phyloP scores from a whole-genome alignment of 225 moss, liverwort and hornwort species.

The Marchantia polymorpha region DNA sequence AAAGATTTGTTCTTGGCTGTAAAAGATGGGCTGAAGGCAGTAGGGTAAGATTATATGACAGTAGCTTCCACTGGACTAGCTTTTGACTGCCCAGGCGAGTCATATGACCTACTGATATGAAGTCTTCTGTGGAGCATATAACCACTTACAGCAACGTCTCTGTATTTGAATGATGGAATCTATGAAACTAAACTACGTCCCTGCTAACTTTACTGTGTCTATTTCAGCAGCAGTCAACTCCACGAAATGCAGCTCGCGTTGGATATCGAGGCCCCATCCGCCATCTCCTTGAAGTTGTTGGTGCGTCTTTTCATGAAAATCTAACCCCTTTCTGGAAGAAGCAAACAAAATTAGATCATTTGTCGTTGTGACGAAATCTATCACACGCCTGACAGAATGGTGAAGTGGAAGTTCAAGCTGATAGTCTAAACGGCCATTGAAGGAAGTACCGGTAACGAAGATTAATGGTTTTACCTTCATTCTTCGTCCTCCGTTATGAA shows the following conservation, averaged over 20 bases:
- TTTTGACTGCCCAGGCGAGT: neutral
- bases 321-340: neutral
- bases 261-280: conserved; percentile 46
- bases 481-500: too few species aligned
- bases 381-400: neutral
- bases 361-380: neutral
- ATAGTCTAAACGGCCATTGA: neutral
- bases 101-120: neutral
- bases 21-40: neutral
- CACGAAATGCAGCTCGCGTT: conserved; percentile 42
- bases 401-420: neutral
- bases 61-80: neutral
- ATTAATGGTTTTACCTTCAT: too few species aligned
- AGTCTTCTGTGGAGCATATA: neutral
- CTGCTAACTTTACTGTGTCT: neutral
- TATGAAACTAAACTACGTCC: neutral
- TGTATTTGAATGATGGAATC: neutral
- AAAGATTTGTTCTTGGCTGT: too few species aligned
- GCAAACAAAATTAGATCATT: neutral
- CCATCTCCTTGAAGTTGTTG: conserved; percentile 84
- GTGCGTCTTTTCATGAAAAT: conserved; percentile 29
- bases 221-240: conserved; percentile 42
- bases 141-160: too few species aligned
- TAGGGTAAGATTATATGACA: neutral
- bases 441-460: neutral